phyloP scores from a whole-genome alignment of 495 filamentous ascomycete species.

The Penicillium paradoxum region DNA sequence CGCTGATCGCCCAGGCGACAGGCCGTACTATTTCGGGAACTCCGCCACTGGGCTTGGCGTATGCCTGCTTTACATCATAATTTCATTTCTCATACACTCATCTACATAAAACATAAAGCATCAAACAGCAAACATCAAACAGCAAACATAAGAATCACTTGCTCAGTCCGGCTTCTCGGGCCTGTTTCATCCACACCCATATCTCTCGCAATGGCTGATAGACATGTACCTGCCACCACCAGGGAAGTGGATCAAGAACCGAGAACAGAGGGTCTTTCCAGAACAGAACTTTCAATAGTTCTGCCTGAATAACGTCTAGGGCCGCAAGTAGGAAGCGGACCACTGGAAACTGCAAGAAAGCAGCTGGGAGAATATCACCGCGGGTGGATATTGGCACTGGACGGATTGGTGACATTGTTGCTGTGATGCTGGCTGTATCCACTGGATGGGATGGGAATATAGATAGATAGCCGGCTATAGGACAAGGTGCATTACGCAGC shows the following conservation, averaged over 20 bases:
- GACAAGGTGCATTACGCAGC: slow-evolving; percentile 19
- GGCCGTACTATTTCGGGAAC: slow-evolving; percentile 26
- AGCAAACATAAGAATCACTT: not conserved
- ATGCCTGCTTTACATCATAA: not conserved
- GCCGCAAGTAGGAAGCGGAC: slow-evolving; percentile 6
- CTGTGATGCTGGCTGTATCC: slow-evolving; percentile 4
- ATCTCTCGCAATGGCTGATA: slow-evolving; percentile 33
- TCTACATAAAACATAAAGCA: not conserved
- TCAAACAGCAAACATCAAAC: not conserved
- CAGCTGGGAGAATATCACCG: not conserved
- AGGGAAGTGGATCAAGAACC: slow-evolving; percentile 36
- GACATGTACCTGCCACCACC: slow-evolving; percentile 46
- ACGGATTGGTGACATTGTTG: slow-evolving; percentile 11
- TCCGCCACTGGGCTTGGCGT: slow-evolving; percentile 21
- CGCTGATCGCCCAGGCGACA: slow-evolving; percentile 28
- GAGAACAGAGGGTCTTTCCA: slow-evolving; percentile 36
- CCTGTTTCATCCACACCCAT: slow-evolving; percentile 24
- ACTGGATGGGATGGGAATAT: slow-evolving; percentile 23
- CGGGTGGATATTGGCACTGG: not conserved
- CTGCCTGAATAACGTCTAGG: slow-evolving; percentile 5
- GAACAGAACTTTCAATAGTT: slow-evolving; percentile 21
- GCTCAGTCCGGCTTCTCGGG: slow-evolving; percentile 11
- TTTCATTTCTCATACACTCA: slow-evolving; percentile 4
- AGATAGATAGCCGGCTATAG: slow-evolving; percentile 34
- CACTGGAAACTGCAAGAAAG: slow-evolving; percentile 10